Conservation (phyloP, 2,329 filamentous ascomycete species). For the Sarocladiaceae sp. region DNA sequence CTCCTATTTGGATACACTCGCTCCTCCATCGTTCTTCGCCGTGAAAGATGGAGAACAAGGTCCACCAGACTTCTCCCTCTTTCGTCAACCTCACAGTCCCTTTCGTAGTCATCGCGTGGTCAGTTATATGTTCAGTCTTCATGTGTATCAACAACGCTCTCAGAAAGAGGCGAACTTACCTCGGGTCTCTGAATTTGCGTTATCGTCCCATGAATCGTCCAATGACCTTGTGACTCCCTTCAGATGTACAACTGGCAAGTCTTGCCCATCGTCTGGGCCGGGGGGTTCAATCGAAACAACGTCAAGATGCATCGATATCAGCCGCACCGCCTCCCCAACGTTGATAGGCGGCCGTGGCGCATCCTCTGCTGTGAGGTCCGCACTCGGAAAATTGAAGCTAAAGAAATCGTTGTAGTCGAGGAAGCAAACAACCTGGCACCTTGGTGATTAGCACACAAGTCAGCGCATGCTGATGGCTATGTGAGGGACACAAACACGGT, state of each 20-base stretch:
- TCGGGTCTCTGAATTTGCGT: conserved; percentile 59
- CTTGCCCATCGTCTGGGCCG: conserved; percentile 49
- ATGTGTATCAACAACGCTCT: neutral
- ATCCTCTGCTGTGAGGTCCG: conserved; percentile 31
- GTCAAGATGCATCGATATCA: conserved; percentile 62
- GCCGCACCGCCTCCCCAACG: conserved; percentile 59
- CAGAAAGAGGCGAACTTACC: conserved; percentile 37
- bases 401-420: conserved; percentile 68
- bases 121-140: neutral
- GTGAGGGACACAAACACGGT: conserved; percentile 43
- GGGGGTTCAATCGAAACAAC: conserved; percentile 56
- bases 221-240: conserved; percentile 54
- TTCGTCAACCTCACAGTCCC: conserved; percentile 59
- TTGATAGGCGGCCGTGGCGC: conserved; percentile 48
- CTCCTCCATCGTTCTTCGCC: conserved; percentile 69
- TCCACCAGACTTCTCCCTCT: conserved; percentile 70
- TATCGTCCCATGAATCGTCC: conserved; percentile 60
- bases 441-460: conserved; percentile 14
- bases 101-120: conserved; percentile 16
- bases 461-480: neutral
- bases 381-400: conserved; percentile 59
- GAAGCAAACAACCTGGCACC: conserved; percentile 36
- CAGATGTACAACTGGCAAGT: conserved; percentile 62
- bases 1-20: conserved; percentile 70
- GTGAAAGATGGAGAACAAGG: conserved; percentile 55